These are phyloP conservation scores for Mortierella sp. DNA, from an alignment of 371 early-diverging fungal genomes.

Conservation along the genomic window DNA sequence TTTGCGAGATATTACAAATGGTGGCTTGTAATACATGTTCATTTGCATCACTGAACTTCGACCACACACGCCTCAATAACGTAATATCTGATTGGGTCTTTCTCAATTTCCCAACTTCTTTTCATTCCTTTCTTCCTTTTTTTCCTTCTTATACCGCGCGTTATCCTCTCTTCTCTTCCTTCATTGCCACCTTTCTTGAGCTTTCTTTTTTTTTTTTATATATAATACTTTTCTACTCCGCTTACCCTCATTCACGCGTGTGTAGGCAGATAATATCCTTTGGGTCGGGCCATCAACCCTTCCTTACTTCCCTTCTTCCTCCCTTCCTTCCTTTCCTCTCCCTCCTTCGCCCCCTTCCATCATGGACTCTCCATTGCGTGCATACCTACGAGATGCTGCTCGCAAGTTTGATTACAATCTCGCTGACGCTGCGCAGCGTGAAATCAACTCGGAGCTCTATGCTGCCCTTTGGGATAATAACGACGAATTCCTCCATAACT, in stretches of 20 bases:
- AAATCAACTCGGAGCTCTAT: constrained; percentile 64
- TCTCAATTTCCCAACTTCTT: too few species aligned
- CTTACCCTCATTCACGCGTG: not conserved
- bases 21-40: not conserved
- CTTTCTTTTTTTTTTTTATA: constrained; percentile 1
- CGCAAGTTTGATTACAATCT: constrained; percentile 63
- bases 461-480: constrained; percentile 66
- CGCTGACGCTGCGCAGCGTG: constrained; percentile 62
- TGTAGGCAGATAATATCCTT: not conserved
- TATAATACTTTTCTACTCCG: too few species aligned
- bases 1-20: not conserved
- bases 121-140: too few species aligned
- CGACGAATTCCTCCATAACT: constrained; percentile 59
- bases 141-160: not conserved
- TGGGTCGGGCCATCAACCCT: not conserved
- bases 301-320: not conserved
- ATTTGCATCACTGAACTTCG: not conserved
- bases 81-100: too few species aligned
- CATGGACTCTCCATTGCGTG: constrained; percentile 54
- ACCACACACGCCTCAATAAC: too few species aligned
- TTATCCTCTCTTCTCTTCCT: not conserved
- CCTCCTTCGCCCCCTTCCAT: too few species aligned
- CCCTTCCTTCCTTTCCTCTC: not conserved
- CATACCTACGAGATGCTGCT: constrained; percentile 50
- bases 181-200: not conserved